These are phyloP conservation scores for Aspergillus leporis DNA, from an alignment of 495 filamentous ascomycete species.

Conservation along the genomic window DNA sequence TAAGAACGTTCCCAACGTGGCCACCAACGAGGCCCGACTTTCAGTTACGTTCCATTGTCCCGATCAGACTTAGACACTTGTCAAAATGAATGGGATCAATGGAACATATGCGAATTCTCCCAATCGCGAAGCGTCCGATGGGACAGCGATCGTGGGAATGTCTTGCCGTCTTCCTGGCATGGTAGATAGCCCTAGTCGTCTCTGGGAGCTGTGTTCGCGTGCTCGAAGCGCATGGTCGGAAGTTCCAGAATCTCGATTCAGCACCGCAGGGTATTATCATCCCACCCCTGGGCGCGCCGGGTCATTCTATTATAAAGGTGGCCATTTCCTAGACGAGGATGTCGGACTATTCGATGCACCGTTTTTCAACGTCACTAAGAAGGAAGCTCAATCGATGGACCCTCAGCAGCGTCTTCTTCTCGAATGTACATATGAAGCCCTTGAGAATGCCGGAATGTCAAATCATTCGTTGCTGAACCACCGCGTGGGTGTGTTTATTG, in stretches of 20 bases:
- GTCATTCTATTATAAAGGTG: constrained; percentile 17
- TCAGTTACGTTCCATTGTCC: not conserved
- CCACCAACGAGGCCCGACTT: not conserved
- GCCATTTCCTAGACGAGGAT: constrained; percentile 50
- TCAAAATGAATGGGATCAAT: not conserved
- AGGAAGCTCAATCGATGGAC: constrained; percentile 47
- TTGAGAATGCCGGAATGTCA: constrained; percentile 43
- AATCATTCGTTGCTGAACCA: not conserved
- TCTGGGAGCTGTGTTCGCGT: constrained; percentile 53
- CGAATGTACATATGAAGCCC: constrained; percentile 57
- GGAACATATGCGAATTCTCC: not conserved
- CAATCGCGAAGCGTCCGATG: constrained; percentile 20
- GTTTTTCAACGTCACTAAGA: constrained; percentile 55
- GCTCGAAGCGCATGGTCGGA: constrained; percentile 31
- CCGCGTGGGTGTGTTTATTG: constrained; percentile 1
- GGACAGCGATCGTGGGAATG: constrained; percentile 51
- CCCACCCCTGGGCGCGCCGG: constrained; percentile 2
- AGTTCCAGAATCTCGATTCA: constrained; percentile 2
- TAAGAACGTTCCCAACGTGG: not conserved
- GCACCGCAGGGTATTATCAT: not conserved
- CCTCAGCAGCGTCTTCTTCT: constrained; percentile 49
- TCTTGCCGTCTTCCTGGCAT: constrained; percentile 49
- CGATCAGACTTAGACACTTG: not conserved
- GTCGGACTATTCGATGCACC: constrained; percentile 52
- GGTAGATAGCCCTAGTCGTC: constrained; percentile 53